phyloP scores from a whole-genome alignment of 2,329 filamentous ascomycete species.

The Diplodia intermedia region DNA sequence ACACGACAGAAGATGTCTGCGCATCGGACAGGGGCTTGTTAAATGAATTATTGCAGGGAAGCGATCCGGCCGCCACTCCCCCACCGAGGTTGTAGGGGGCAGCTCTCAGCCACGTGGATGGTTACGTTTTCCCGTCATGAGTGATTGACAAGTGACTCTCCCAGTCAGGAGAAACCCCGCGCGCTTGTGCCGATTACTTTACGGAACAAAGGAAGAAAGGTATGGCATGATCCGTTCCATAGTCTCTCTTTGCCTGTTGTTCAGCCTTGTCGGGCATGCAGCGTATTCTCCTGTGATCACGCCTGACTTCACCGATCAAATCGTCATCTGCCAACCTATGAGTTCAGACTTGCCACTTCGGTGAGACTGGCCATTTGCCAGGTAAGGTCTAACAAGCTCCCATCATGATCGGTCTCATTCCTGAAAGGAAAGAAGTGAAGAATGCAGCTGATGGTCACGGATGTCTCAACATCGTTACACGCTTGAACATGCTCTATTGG shows the following conservation, averaged over 20 bases:
- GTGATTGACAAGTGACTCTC: too few species aligned
- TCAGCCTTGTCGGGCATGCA: too few species aligned
- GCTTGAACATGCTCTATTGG: constrained; percentile 39
- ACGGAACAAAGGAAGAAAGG: too few species aligned
- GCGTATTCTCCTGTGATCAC: too few species aligned
- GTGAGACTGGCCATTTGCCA: not conserved
- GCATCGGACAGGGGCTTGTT: not conserved
- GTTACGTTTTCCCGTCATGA: not conserved
- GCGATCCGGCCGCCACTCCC: not conserved
- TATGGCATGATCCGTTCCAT: too few species aligned
- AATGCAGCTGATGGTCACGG: constrained; percentile 35
- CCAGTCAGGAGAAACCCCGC: too few species aligned
- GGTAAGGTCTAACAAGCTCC: not conserved
- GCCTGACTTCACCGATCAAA: too few species aligned
- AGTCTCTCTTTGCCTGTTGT: too few species aligned
- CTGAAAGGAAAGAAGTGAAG: not conserved
- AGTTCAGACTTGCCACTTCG: not conserved
- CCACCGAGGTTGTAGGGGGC: not conserved
- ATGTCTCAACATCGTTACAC: constrained; percentile 40
- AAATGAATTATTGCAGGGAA: not conserved
- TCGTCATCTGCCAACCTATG: too few species aligned
- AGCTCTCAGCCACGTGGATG: not conserved
- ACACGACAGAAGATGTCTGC: not conserved
- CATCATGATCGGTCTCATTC: not conserved
- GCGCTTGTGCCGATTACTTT: too few species aligned